Conservation (phyloP, 352 stramenopile genomes). For the Pythium utonaiense region DNA sequence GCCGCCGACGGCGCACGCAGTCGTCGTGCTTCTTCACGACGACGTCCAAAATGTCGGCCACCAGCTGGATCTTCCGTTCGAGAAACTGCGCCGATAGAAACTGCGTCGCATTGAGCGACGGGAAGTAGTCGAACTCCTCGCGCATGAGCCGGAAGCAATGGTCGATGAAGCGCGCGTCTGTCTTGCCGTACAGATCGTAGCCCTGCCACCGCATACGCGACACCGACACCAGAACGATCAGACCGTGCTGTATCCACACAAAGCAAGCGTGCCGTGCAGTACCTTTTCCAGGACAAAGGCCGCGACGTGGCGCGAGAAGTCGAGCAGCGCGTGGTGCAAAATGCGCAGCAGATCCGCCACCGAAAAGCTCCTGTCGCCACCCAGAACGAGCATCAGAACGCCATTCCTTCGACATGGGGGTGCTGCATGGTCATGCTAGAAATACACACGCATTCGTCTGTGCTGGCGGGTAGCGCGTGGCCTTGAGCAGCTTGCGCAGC, state of each 20-base stretch:
- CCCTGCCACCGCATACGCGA: slow-evolving; percentile 24
- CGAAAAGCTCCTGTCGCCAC: not conserved
- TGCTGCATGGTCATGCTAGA: no score
- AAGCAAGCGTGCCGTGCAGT: no score
- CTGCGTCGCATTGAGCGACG: slow-evolving; percentile 51
- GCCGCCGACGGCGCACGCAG: slow-evolving; percentile 31
- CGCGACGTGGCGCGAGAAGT: slow-evolving; percentile 68
- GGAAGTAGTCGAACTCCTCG: slow-evolving; percentile 73
- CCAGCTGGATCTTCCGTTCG: slow-evolving; percentile 50
- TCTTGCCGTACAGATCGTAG: slow-evolving; percentile 77
- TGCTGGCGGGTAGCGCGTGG: slow-evolving; percentile 45
- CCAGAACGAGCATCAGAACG: not conserved
- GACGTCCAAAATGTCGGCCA: slow-evolving; percentile 46
- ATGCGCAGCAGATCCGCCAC: slow-evolving; percentile 51
- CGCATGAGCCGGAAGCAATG: slow-evolving; percentile 65
- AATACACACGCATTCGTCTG: slow-evolving; percentile 27
- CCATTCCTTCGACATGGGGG: not conserved
- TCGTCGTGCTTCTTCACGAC: slow-evolving; percentile 51
- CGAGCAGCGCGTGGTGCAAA: slow-evolving; percentile 66
- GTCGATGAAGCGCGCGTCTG: slow-evolving; percentile 74
- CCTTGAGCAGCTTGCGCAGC: slow-evolving; percentile 52
- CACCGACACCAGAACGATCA: not conserved
- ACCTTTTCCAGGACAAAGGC: slow-evolving; percentile 44
- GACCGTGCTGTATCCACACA: no score
- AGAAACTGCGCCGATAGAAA: slow-evolving; percentile 64